phyloP scores from a whole-genome alignment of 225 moss, liverwort and hornwort species.

The Bryoerythrophyllum caledonicum region DNA sequence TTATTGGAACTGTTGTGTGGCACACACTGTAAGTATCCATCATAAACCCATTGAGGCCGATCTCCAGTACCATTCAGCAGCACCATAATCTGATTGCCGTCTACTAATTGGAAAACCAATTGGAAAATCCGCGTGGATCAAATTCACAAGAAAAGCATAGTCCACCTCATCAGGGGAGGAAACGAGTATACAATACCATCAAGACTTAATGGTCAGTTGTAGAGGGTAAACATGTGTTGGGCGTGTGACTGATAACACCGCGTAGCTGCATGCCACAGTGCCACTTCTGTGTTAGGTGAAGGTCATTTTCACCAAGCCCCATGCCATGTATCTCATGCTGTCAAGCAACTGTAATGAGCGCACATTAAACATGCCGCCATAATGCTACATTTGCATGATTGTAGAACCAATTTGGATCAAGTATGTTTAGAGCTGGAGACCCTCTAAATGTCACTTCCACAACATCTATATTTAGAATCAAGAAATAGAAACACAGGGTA shows the following conservation, averaged over 20 bases:
- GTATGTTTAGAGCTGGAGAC: too few relatives aligned
- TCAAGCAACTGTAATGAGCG: not conserved
- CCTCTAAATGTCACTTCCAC: too few relatives aligned
- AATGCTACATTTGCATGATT: too few relatives aligned
- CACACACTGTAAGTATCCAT: too few relatives aligned
- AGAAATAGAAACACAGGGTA: too few relatives aligned
- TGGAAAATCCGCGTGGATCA: not conserved
- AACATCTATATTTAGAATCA: too few relatives aligned
- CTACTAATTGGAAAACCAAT: not conserved
- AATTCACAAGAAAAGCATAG: conserved; percentile 4
- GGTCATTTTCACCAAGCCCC: not conserved
- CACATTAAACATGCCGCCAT: not conserved
- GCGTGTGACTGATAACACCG: not conserved
- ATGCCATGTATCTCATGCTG: not conserved
- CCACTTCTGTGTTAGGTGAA: not conserved
- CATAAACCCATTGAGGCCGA: not conserved
- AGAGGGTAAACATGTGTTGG: not conserved
- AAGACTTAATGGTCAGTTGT: not conserved
- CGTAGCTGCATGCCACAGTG: not conserved
- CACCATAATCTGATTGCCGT: not conserved
- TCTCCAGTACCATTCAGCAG: not conserved
- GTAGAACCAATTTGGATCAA: too few relatives aligned
- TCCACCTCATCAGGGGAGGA: not conserved
- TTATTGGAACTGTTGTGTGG: too few relatives aligned
- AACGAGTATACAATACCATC: not conserved